These are phyloP conservation scores for Asclepias syriaca DNA, from an alignment of 257 asterid genomes.

Conservation along the genomic window DNA sequence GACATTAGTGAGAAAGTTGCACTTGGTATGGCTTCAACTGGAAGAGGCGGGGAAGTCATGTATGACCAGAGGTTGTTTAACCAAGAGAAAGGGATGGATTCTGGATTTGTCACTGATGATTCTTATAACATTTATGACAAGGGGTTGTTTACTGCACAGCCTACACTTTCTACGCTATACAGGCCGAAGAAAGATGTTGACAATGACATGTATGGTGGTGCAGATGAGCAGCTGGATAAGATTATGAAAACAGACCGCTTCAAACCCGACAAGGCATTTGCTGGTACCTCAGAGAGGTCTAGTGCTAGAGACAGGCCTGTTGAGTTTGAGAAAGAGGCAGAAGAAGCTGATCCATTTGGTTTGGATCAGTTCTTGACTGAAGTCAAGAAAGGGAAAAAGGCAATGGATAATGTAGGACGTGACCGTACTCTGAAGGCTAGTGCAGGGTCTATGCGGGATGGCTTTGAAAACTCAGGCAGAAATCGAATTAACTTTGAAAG, in stretches of 20 bases:
- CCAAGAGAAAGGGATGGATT: constrained; percentile 94
- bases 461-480: constrained; percentile 35
- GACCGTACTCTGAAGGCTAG: constrained; percentile 46
- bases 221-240: constrained; percentile 82
- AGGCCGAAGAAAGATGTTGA: constrained; percentile 79
- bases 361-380: constrained; percentile 80
- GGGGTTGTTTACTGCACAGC: constrained; percentile 65
- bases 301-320: constrained; percentile 76
- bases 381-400: constrained; percentile 86
- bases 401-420: constrained; percentile 70
- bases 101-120: constrained; percentile 79
- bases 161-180: constrained; percentile 70
- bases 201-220: constrained; percentile 79
- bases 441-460: constrained; percentile 46
- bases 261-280: constrained; percentile 66
- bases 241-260: constrained; percentile 81
- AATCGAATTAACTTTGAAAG: constrained; percentile 34
- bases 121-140: constrained; percentile 75
- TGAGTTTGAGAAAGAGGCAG: constrained; percentile 54
- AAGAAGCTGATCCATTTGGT: constrained; percentile 91
- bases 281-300: constrained; percentile 63
- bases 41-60: constrained; percentile 70
- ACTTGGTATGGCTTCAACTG: constrained; percentile 76
- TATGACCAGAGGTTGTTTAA: constrained; percentile 80
- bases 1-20: constrained; percentile 86